Percentiles rank a stretch among this genome's conserved stretches.
phyloP scores from a whole-genome alignment of 352 stramenopile genomes.

The Peronospora farinosa region DNA sequence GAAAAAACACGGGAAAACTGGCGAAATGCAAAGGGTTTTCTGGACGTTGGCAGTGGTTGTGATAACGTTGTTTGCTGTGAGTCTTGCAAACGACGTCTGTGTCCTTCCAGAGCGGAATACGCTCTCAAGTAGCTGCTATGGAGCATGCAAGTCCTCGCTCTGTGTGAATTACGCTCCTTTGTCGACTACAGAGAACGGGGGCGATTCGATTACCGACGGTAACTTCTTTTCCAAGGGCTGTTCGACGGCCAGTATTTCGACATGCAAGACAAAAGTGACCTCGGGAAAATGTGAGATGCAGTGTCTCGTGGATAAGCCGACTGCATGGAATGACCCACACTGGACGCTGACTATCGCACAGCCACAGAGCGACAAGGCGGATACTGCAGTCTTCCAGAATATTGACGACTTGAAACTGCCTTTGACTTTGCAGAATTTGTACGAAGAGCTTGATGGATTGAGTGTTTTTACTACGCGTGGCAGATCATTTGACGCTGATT shows the following conservation, averaged over 20 bases:
- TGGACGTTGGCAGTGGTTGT: slow-evolving; percentile 4
- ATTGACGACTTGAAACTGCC: slow-evolving; percentile 52
- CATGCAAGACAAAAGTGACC: slow-evolving; percentile 46
- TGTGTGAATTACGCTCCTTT: slow-evolving; percentile 60
- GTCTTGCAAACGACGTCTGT: slow-evolving; percentile 21
- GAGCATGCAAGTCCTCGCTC: slow-evolving; percentile 39
- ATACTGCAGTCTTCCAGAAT: slow-evolving; percentile 53
- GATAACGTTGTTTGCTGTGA: not conserved
- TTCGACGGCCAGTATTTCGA: slow-evolving; percentile 36
- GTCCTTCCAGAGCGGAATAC: slow-evolving; percentile 40
- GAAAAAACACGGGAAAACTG: not conserved
- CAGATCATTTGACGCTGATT: slow-evolving; percentile 6
- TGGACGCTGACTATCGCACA: slow-evolving; percentile 61
- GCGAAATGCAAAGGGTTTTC: slow-evolving; percentile 7
- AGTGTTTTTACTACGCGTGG: not conserved
- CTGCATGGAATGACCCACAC: slow-evolving; percentile 21
- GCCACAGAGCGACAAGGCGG: slow-evolving; percentile 53
- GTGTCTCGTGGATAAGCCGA: slow-evolving; percentile 39
- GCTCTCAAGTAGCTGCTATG: slow-evolving; percentile 55
- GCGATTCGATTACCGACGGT: slow-evolving; percentile 34
- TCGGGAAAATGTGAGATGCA: slow-evolving; percentile 50
- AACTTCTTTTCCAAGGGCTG: slow-evolving; percentile 66
- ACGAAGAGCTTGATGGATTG: slow-evolving; percentile 10
- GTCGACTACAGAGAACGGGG: slow-evolving; percentile 21
- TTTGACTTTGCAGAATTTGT: slow-evolving; percentile 52